phyloP scores from a whole-genome alignment of 129 eudicot species.

The Flaveria brownii region DNA sequence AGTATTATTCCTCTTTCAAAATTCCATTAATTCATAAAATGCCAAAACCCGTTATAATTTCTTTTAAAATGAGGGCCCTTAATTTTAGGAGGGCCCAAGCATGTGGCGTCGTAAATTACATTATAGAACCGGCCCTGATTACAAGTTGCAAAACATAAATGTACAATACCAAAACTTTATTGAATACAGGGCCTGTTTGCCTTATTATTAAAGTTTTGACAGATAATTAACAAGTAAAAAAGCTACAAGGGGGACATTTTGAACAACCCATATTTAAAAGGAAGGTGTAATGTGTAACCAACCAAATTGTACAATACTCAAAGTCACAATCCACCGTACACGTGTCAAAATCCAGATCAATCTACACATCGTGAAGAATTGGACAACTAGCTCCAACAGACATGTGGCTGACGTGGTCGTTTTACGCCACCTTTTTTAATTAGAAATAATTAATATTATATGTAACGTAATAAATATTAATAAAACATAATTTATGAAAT shows the following conservation, averaged over 20 bases:
- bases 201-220: not conserved
- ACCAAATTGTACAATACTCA: constrained; percentile 16
- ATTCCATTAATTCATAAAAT: too few species aligned
- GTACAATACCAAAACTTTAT: not conserved
- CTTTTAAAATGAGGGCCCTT: too few species aligned
- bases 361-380: constrained; percentile 51
- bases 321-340: constrained; percentile 38
- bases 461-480: not conserved
- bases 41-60: too few species aligned
- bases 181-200: not conserved
- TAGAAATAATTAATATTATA: not conserved
- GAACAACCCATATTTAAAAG: not conserved
- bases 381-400: constrained; percentile 57
- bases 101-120: too few species aligned
- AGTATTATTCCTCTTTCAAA: too few species aligned
- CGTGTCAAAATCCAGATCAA: constrained; percentile 48
- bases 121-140: too few species aligned
- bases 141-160: not conserved
- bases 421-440: constrained; percentile 24
- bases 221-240: not conserved
- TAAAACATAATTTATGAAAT: constrained; percentile 35
- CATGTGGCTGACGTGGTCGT: constrained; percentile 80
- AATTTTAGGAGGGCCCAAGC: too few species aligned
- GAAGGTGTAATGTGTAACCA: not conserved
- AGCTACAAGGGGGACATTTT: constrained; percentile 16